Base-by-base conservation (phyloP, 2,329 filamentous ascomycete species). In the Colletotrichum neosansevieriae region DNA sequence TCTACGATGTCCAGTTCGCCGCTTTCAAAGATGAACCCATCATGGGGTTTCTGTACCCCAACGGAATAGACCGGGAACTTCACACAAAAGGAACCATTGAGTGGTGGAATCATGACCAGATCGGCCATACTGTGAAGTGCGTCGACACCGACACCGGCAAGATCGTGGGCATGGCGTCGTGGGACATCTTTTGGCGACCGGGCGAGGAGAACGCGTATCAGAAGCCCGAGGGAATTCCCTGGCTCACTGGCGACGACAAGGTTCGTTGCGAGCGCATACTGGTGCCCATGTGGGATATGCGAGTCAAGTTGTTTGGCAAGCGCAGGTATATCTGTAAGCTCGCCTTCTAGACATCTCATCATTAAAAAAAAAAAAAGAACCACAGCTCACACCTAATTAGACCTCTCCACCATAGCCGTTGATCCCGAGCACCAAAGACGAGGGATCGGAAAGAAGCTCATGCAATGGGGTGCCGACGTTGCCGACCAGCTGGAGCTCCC, bases 1-100 rank as follows among this genome's bases (percentile, higher is more conserved):
- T 84, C 44, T 85, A 85, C 76, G 79, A 84, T 64, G 75, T 79
- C 57, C 84, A 84, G 75, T 84, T 84, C 68, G 73, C 75, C 13
- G 79, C 82, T 38, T 85, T 85, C 74, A 75, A 78, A 54, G 49
- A 51, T 12, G 49, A 51, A 13, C 29, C 49, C 29, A 51, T 51
- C 6, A 51, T 51, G 49, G 11, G 79, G n/a, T 77, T 83, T 13
- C 74, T 84, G n/a, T 84, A 83, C 66, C 79, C 83, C 0, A 70
- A 61, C 7, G 75, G 77, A 38, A 68, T 75, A 61, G 73, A 77
- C n/a, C 79, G 82, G 34, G 77, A 80, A 57, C 77, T 74, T 4
- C 83, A 85, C 70, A 76, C 81, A 40, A 74, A 74, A 4, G 81
- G 79, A 19, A 83, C 80, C 3, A 71, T 80, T 6, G 75, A 73